Evolutionary conservation across 768 basidiomycete genomes (phyloP).

Genomic region (Termitomyces heimii): DNA sequence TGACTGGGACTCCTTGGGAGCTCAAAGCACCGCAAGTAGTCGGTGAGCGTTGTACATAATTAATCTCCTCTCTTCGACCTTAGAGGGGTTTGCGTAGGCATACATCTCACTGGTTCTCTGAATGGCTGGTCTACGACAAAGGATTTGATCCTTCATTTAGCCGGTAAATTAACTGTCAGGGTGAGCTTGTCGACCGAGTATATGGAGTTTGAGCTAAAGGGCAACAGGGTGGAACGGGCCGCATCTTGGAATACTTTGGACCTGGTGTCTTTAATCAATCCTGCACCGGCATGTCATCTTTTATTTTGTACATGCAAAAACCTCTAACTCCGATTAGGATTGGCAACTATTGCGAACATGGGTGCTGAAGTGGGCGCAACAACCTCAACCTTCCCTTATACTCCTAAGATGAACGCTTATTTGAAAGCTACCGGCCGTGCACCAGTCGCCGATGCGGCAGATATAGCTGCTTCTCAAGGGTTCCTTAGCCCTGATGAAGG

Average conservation of each 20-base stretch:
- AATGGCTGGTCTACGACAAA: slow-evolving; percentile 93
- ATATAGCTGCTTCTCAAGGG: slow-evolving; percentile 69
- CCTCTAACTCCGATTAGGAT: slow-evolving; percentile 34
- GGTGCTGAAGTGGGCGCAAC: slow-evolving; percentile 99
- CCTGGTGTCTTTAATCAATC: slow-evolving; percentile 86
- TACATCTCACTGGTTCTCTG: slow-evolving; percentile 84
- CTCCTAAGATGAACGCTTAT: slow-evolving; percentile 82
- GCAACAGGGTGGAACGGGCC: slow-evolving; percentile 86
- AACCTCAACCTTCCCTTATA: slow-evolving; percentile 97
- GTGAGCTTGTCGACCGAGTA: slow-evolving; percentile 37
- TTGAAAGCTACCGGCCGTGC: slow-evolving; percentile 85
- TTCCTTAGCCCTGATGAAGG: slow-evolving; percentile 82
- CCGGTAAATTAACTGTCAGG: slow-evolving; percentile 89
- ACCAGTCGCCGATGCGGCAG: slow-evolving; percentile 82
- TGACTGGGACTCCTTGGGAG: slow-evolving; percentile 99
- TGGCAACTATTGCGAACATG: slow-evolving; percentile 98
- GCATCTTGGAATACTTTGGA: slow-evolving; percentile 96
- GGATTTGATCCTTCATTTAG: slow-evolving; percentile 91
- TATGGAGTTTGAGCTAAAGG: not conserved
- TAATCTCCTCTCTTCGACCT: not conserved
- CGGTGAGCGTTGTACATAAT: slow-evolving; percentile 37
- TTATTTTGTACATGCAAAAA: not conserved
- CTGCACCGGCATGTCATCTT: slow-evolving; percentile 65
- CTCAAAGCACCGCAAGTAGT: slow-evolving; percentile 85
- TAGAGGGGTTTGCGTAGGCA: slow-evolving; percentile 45